These are phyloP conservation scores for Acephala macrosclerotiorum DNA, from an alignment of 2,329 filamentous ascomycete genomes.

Conservation along the genomic window DNA sequence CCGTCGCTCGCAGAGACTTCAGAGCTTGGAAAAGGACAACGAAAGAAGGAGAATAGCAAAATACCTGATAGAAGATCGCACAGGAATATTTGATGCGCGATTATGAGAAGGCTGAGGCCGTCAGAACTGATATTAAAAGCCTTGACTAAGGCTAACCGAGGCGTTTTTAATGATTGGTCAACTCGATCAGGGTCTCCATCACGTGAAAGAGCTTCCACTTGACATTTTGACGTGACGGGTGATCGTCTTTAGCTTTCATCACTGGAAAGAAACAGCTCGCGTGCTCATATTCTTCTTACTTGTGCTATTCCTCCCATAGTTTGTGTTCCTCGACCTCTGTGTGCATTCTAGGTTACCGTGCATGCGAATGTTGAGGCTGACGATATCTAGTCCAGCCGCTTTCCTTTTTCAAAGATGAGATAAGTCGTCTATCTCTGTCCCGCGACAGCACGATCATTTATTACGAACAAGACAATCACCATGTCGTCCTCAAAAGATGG, in stretches of 20 bases:
- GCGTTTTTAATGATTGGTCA: conserved; percentile 3
- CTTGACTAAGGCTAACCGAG: background rate
- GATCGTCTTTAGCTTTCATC: background rate
- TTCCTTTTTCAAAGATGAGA: conserved; percentile 25
- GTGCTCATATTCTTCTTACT: conserved; percentile 2
- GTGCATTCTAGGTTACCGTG: background rate
- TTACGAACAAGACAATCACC: conserved; percentile 2
- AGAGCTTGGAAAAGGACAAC: background rate
- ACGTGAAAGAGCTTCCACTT: background rate
- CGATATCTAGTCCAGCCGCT: conserved; percentile 6
- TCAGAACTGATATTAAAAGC: background rate
- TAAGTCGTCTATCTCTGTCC: conserved; percentile 24
- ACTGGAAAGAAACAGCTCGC: background rate
- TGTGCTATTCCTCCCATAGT: background rate
- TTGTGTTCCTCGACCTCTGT: background rate
- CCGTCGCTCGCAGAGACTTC: conserved; percentile 6
- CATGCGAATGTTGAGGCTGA: conserved; percentile 14
- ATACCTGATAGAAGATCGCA: background rate
- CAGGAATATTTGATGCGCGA: background rate
- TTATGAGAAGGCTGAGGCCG: background rate
- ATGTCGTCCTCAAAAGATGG: conserved; percentile 46
- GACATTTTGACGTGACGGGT: conserved; percentile 1
- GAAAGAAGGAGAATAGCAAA: background rate
- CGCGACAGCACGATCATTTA: conserved; percentile 17
- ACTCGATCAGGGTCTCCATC: background rate